A percentile compares a stretch with the other conserved stretches of the same genome.
Conservation (phyloP, 768 basidiomycete genomes). For the Hericium alpestre region DNA sequence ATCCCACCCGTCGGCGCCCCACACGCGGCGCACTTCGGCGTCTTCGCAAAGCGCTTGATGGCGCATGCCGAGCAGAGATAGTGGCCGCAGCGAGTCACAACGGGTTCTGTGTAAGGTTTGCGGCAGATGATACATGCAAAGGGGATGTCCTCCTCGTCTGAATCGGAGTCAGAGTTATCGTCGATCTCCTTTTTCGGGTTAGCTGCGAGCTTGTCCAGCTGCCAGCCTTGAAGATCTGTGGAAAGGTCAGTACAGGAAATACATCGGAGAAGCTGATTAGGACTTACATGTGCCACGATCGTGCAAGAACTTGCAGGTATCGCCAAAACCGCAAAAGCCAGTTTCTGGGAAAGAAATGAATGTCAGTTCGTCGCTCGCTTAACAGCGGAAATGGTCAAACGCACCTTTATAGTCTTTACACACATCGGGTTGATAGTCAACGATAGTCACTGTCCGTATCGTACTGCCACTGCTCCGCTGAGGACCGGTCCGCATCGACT, state of each 20-base stretch:
- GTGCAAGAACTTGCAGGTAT: slow-evolving; percentile 98
- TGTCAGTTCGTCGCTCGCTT: background rate
- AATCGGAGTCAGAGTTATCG: slow-evolving; percentile 55
- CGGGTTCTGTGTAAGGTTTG: slow-evolving; percentile 87
- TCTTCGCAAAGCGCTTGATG: slow-evolving; percentile 88
- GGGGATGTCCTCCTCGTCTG: slow-evolving; percentile 81
- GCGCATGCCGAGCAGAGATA: slow-evolving; percentile 95
- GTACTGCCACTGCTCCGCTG: slow-evolving; percentile 63
- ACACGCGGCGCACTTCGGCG: slow-evolving; percentile 92
- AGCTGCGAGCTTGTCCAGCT: slow-evolving; percentile 87
- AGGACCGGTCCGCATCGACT: slow-evolving; percentile 78
- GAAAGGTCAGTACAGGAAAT: background rate
- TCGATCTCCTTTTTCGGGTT: slow-evolving; percentile 50
- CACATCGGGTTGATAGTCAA: slow-evolving; percentile 98
- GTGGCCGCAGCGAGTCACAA: slow-evolving; percentile 93
- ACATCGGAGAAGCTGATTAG: slow-evolving; percentile 1
- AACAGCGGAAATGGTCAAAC: slow-evolving; percentile 20
- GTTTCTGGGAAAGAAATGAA: slow-evolving; percentile 53
- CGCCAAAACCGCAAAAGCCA: slow-evolving; percentile 97
- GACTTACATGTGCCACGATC: slow-evolving; percentile 88
- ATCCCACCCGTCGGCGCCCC: slow-evolving; percentile 89
- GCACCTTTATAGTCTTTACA: slow-evolving; percentile 99
- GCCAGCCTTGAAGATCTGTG: slow-evolving; percentile 94
- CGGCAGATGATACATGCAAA: slow-evolving; percentile 98
- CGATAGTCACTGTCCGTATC: slow-evolving; percentile 87